Evolutionary conservation across 225 moss, liverwort and hornwort species (phyloP).

Genomic region (Antitrichia curtipendula): DNA sequence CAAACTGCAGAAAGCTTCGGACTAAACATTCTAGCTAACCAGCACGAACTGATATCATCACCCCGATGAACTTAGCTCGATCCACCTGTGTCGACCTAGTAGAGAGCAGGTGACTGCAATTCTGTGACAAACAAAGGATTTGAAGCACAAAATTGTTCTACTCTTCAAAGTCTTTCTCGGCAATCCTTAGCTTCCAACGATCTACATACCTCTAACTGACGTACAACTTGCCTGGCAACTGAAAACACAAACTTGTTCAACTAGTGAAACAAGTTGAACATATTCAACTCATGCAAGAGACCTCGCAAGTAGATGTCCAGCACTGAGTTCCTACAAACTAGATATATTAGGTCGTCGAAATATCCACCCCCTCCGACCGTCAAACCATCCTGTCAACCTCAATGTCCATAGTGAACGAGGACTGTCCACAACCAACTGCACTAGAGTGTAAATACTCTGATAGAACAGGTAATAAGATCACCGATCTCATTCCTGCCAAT

Average conservation of each 20-base stretch:
- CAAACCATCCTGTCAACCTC: not conserved
- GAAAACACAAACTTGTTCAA: not conserved
- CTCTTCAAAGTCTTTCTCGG: not conserved
- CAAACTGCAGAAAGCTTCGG: not conserved
- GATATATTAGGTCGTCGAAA: not conserved
- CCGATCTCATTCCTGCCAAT: not conserved
- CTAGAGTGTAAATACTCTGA: not conserved
- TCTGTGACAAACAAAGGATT: not conserved
- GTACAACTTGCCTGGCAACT: conserved; percentile 5
- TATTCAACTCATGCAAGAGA: not conserved
- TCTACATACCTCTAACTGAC: not conserved
- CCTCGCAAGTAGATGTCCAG: not conserved
- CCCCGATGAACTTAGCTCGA: not conserved
- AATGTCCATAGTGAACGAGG: not conserved
- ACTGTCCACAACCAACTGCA: not conserved
- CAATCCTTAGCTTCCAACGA: not conserved
- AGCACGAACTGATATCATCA: not conserved
- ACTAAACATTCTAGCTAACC: not conserved
- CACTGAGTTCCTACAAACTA: not conserved
- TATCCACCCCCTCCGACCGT: not conserved
- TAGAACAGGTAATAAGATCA: not conserved
- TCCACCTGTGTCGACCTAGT: not conserved
- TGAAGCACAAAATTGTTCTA: not conserved
- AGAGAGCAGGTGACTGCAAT: not conserved
- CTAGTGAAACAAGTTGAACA: not conserved